Conservation (phyloP, 208 protist genomes). For the Acanthamoeba lenticulata region DNA sequence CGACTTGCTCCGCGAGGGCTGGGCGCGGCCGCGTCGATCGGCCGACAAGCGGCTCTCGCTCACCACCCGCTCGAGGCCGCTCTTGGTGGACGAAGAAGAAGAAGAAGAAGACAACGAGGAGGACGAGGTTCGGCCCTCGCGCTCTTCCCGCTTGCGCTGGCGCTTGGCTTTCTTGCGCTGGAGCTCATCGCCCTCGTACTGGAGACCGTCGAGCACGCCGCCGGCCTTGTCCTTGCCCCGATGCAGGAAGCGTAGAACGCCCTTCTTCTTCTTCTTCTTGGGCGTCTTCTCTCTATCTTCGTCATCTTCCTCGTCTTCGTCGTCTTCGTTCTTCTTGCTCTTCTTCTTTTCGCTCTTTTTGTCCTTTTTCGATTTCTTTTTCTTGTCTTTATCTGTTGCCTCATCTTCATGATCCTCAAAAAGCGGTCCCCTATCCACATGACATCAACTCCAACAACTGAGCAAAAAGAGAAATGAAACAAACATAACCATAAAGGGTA, state of each 20-base stretch:
- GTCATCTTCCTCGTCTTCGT: neutral
- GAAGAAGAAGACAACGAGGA: too few relatives aligned
- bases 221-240: neutral
- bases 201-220: neutral
- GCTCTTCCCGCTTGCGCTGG: neutral
- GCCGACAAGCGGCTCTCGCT: neutral
- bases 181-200: constrained; percentile 18
- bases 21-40: neutral
- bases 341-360: constrained; percentile 4
- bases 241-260: neutral
- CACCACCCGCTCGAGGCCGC: neutral
- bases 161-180: constrained; percentile 18
- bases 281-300: neutral
- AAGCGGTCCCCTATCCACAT: neutral
- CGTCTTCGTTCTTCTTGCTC: neutral
- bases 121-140: neutral
- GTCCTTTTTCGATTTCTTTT: neutral
- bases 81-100: neutral
- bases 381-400: neutral
- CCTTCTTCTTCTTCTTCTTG: constrained; percentile 61
- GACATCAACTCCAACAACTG: too few relatives aligned
- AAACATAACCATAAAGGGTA: neutral
- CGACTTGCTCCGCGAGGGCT: too few relatives aligned
- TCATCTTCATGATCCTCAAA: too few relatives aligned
- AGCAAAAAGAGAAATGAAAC: too few relatives aligned